Evolutionary conservation across 805 yeast genomes (phyloP).

Genomic region (Suhomyces pyralidae): DNA sequence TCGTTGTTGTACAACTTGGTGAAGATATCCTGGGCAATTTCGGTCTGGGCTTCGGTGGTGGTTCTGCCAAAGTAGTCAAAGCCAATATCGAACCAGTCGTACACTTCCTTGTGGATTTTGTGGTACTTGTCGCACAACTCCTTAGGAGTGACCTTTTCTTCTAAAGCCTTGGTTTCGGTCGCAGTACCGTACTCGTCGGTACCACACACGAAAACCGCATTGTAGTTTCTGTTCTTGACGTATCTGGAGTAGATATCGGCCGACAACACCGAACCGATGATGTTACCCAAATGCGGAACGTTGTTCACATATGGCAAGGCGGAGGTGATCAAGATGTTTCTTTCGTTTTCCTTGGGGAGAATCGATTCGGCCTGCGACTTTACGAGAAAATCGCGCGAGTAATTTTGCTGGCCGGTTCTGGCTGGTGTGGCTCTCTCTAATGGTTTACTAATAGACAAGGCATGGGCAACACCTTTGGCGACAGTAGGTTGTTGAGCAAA

Average conservation of each 20-base stretch:
- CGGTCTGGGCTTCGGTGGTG: slow-evolving; percentile 86
- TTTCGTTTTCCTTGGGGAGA: slow-evolving; percentile 64
- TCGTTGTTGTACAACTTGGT: slow-evolving; percentile 71
- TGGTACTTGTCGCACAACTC: slow-evolving; percentile 90
- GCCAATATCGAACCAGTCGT: slow-evolving; percentile 95
- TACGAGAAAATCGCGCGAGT: slow-evolving; percentile 31
- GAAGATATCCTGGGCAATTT: slow-evolving; percentile 93
- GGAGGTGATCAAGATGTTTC: slow-evolving; percentile 86
- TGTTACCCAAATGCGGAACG: slow-evolving; percentile 97
- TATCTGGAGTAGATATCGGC: slow-evolving; percentile 94
- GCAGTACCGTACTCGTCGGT: slow-evolving; percentile 99
- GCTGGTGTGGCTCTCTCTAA: slow-evolving; percentile 38
- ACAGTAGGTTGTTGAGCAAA: slow-evolving; percentile 41
- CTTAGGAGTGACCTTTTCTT: slow-evolving; percentile 84
- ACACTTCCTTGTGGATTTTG: slow-evolving; percentile 80
- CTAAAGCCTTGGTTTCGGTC: slow-evolving; percentile 96
- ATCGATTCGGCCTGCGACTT: slow-evolving; percentile 27
- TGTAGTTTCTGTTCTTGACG: slow-evolving; percentile 83
- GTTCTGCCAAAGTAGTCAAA: slow-evolving; percentile 97
- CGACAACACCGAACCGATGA: slow-evolving; percentile 88
- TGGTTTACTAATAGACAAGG: slow-evolving; percentile 41
- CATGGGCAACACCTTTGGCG: slow-evolving; percentile 43
- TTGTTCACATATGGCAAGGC: slow-evolving; percentile 98
- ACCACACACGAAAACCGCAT: slow-evolving; percentile 87
- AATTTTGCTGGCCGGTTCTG: slow-evolving; percentile 39